These are phyloP conservation scores for Polytolypa hystricis DNA, from an alignment of 2,329 filamentous ascomycete genomes.

Conservation along the genomic window DNA sequence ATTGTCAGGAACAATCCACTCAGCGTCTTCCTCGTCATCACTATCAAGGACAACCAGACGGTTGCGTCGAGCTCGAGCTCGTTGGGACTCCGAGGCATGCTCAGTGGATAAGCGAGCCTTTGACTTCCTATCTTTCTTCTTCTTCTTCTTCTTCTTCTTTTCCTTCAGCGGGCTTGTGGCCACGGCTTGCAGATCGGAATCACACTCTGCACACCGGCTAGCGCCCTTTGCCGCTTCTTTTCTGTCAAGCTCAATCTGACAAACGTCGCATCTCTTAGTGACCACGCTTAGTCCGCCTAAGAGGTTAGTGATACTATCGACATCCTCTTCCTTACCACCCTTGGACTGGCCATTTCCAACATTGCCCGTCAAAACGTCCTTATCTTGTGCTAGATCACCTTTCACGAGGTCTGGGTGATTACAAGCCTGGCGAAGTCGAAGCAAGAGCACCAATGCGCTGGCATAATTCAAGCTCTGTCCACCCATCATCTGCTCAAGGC, in stretches of 20 bases:
- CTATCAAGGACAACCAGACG: constrained; percentile 40
- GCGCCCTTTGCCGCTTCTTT: constrained; percentile 43
- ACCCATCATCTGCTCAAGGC: constrained; percentile 79
- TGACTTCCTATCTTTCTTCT: constrained; percentile 37
- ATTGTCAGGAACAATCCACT: constrained; percentile 66
- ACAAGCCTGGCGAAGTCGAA: constrained; percentile 83
- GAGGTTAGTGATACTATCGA: constrained; percentile 76
- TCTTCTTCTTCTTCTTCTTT: constrained; percentile 30
- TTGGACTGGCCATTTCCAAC: constrained; percentile 41
- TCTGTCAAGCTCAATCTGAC: constrained; percentile 55
- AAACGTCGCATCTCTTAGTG: constrained; percentile 72
- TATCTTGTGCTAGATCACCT: constrained; percentile 75
- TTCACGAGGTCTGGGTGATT: constrained; percentile 87
- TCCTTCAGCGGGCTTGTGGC: constrained; percentile 24
- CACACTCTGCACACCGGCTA: constrained; percentile 62
- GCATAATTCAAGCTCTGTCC: constrained; percentile 76
- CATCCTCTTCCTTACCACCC: constrained; percentile 44
- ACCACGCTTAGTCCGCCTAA: constrained; percentile 74
- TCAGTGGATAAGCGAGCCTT: constrained; percentile 19
- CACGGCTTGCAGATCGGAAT: constrained; percentile 59
- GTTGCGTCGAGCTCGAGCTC: constrained; percentile 25
- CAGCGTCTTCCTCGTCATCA: constrained; percentile 54
- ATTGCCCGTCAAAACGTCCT: constrained; percentile 65
- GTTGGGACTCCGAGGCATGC: constrained; percentile 11
- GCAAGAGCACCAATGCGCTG: constrained; percentile 80